These are phyloP conservation scores for Eucalyptus fibrosa DNA, from an alignment of 345 rosid genomes.

Conservation along the genomic window DNA sequence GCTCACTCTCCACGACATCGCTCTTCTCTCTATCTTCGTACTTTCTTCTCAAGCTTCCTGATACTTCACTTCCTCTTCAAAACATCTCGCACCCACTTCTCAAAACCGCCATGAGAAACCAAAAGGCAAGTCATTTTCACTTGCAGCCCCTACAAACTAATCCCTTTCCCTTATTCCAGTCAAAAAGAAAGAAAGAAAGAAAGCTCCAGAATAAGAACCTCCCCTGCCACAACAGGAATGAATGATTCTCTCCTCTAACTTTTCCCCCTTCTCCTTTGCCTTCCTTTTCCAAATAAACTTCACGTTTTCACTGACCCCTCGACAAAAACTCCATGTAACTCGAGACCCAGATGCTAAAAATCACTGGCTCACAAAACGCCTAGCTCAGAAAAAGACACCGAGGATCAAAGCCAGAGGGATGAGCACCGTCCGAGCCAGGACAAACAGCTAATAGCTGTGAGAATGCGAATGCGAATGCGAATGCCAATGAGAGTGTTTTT, in stretches of 20 bases:
- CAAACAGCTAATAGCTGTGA: not conserved
- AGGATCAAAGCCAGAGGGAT: not conserved
- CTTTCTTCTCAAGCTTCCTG: conserved; percentile 3
- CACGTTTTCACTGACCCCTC: not conserved
- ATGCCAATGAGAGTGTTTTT: not conserved
- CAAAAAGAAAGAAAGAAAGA: not conserved
- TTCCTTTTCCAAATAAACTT: not conserved
- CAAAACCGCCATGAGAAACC: conserved; percentile 5
- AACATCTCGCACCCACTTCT: not conserved
- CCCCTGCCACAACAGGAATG: not conserved
- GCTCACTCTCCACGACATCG: conserved; percentile 30
- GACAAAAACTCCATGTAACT: not conserved
- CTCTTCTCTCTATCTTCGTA: conserved; percentile 12
- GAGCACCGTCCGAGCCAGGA: conserved; percentile 2
- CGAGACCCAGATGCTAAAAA: conserved; percentile 20
- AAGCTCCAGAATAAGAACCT: not conserved
- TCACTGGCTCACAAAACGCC: conserved; percentile 2
- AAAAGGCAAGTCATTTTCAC: not conserved
- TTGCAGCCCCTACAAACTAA: not conserved
- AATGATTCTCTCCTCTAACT: not conserved
- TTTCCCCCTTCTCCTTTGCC: not conserved
- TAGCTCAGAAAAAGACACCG: conserved; percentile 8
- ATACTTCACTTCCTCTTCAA: not conserved
- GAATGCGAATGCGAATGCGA: conserved; percentile 2
- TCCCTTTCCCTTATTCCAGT: not conserved